Evolutionary conservation across 257 asterid genomes (phyloP), one percentile per base, ranked within the genome.

Genomic region (Linderniella brevidens): DNA sequence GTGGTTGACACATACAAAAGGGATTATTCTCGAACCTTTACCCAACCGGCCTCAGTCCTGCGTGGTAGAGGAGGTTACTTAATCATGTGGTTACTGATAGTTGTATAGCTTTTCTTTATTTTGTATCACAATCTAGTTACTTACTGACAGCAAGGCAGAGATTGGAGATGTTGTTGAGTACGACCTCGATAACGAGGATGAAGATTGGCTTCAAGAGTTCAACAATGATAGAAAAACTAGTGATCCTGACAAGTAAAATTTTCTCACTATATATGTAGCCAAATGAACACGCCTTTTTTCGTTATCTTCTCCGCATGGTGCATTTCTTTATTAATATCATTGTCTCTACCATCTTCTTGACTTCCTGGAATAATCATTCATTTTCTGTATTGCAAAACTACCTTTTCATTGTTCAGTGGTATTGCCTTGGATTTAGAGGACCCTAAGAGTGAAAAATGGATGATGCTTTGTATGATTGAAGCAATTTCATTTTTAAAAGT

Each of bases 171-270:
- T 84, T 72, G 68, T 88, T n/a, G 98, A 88, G 74, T 88, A 88
- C 53, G 98, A 88, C 68, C 96, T 88, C 38, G 98, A 88, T 64
- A 84, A 88, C 59, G 98, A 88, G 86, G 98, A 88, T 37, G 98
- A 88, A 53, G 98, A 88, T 67, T 88, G 98, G 98, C 93, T 84
- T 60, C 70, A 64, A 37, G 94, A 71, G 59, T 76, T 78, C 84
- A 85, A 74, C 68, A 68, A 59, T 52, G 94, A 81, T 66, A 68
- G 93, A 62, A 74, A 75, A 50, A 53, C 54, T 58, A 92, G 80
- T 55, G 64, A 64, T 44, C 68, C 87, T 55, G 94, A 84, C 61
- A 77, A 68, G 98, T 90, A 77, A 73, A 14, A 43, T 60, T 49
- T 66, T 42, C 50, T 17, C 8, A 46, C 62, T 46, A 54, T 51